Evolutionary conservation across 2,329 filamentous ascomycete species (phyloP).

Genomic region (Beauveria sp.): DNA sequence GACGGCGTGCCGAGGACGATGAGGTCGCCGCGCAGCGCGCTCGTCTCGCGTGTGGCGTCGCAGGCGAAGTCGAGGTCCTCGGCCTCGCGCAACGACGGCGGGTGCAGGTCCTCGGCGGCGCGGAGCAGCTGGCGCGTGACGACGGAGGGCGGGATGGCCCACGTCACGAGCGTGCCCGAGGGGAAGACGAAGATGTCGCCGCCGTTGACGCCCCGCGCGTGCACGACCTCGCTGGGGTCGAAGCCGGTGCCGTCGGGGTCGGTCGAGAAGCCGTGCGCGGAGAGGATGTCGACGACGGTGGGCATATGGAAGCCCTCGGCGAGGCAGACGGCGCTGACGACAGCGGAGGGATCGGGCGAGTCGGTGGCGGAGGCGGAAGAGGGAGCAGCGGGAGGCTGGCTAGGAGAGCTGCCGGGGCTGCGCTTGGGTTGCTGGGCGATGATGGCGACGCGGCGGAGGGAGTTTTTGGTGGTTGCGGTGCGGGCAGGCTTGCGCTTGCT

Average conservation of each 20-base stretch:
- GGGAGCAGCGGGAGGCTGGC: constrained; percentile 8
- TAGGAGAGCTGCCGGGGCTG: constrained; percentile 15
- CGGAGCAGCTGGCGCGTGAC: constrained; percentile 66
- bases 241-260: constrained; percentile 56
- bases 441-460: constrained; percentile 75
- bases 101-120: constrained; percentile 68
- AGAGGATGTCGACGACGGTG: constrained; percentile 48
- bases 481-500: constrained; percentile 40
- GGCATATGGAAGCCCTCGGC: constrained; percentile 59
- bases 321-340: constrained; percentile 53
- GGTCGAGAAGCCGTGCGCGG: constrained; percentile 51
- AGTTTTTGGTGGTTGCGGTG: constrained; percentile 53
- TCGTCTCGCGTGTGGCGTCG: constrained; percentile 64
- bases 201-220: constrained; percentile 52
- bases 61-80: constrained; percentile 85
- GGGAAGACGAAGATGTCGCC: constrained; percentile 96
- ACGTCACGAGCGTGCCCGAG: constrained; percentile 86
- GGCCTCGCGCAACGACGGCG: constrained; percentile 60
- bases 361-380: constrained; percentile 15
- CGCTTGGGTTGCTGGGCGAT: constrained; percentile 63
- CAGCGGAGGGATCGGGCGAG: constrained; percentile 31
- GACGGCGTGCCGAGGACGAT: constrained; percentile 70
- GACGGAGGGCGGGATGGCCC: constrained; percentile 74
- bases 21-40: constrained; percentile 75
- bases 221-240: constrained; percentile 54